phyloP scores from a whole-genome alignment of 2,329 filamentous ascomycete species.

The Arthrobotrys sphaeroides region DNA sequence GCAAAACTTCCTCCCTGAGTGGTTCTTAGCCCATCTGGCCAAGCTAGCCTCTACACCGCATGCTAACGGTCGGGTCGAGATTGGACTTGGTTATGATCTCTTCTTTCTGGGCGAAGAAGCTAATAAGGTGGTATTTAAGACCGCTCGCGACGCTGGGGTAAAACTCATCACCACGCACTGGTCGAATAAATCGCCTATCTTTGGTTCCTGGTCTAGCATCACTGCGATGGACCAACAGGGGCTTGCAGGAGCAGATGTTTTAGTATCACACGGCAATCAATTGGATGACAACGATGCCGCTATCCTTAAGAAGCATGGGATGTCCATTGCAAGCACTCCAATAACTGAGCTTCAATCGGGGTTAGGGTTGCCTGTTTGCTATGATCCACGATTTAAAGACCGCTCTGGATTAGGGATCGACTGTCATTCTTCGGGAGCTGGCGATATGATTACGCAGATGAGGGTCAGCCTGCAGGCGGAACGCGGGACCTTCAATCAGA shows the following conservation, averaged over 20 bases:
- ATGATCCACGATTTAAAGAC: conserved; percentile 58
- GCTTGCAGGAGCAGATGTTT: conserved; percentile 62
- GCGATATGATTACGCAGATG: conserved; percentile 60
- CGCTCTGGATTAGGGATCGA: conserved; percentile 60
- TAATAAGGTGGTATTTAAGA: conserved; percentile 61
- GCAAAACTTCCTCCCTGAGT: conserved; percentile 59
- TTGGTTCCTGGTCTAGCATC: conserved; percentile 12
- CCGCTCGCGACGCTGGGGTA: conserved; percentile 60
- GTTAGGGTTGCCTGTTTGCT: conserved; percentile 61
- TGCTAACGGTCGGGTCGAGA: conserved; percentile 60
- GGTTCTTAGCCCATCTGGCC: conserved; percentile 61
- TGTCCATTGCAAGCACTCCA: conserved; percentile 64
- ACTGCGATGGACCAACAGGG: conserved; percentile 59
- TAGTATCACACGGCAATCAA: conserved; percentile 62
- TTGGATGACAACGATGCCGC: conserved; percentile 60
- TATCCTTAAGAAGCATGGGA: conserved; percentile 60
- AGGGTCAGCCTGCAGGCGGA: conserved; percentile 59
- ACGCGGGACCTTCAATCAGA: conserved; percentile 58
- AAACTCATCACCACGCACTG: conserved; percentile 63
- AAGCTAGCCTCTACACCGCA: conserved; percentile 59
- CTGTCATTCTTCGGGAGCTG: conserved; percentile 59
- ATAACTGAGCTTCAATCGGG: conserved; percentile 67
- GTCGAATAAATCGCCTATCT: conserved; percentile 13
- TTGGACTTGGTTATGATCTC: conserved; percentile 64
- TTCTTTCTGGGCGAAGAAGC: conserved; percentile 61